Evolutionary conservation across 208 protist genomes (phyloP), one percentile per base, ranked within the genome.

Genomic region (Jaenimonas drosophilae): DNA sequence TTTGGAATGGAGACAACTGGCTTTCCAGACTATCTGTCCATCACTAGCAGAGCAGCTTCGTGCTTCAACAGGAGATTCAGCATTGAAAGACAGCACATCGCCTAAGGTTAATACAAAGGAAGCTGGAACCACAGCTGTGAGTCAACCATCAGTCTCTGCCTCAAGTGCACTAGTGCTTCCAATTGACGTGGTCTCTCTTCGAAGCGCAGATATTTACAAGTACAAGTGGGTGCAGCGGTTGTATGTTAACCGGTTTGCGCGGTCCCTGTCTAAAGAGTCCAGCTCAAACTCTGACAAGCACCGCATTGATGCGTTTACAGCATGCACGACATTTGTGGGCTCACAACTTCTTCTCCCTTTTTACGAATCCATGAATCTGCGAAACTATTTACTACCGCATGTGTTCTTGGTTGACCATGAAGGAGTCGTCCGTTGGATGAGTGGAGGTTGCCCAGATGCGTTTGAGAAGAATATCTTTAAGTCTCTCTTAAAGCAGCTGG

Each of bases 321-420:
- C 79, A 12, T 76, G 62, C 4, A 72, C 84, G 3, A 88, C 79
- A 17, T 89, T 85, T 69, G 79, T 92, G 5, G 84, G 84, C 27
- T 73, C 59, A 16, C 56, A 67, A 44, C 49, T 92, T 19, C 59
- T 89, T 44, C 56, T 72, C 24, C 79, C 84, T 1, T 92, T 92
- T 43, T 87, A 81, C 42, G 31, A 46, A 26, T 50, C 64, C 0
- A 49, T 91, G 12, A 74, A 76, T 19, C 26, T 92, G 41, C 78
- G 84, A 7, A 92, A 92, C 54, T 92, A 92, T 49, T 65, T 92
- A 7, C 55, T 67, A 12, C 84, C 84, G 1, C 67, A 89, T 46
- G 70, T 78, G 16, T 80, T 92, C 66, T 59, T 92, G 19, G 68
- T 92, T 6, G 84, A 92, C 34, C 76, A 86, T 34, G 76, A 86